Percentiles rank a stretch among this genome's conserved stretches.
Conservation (phyloP, 148 eudicot genomes). For the Rhododendron williamsianum region DNA sequence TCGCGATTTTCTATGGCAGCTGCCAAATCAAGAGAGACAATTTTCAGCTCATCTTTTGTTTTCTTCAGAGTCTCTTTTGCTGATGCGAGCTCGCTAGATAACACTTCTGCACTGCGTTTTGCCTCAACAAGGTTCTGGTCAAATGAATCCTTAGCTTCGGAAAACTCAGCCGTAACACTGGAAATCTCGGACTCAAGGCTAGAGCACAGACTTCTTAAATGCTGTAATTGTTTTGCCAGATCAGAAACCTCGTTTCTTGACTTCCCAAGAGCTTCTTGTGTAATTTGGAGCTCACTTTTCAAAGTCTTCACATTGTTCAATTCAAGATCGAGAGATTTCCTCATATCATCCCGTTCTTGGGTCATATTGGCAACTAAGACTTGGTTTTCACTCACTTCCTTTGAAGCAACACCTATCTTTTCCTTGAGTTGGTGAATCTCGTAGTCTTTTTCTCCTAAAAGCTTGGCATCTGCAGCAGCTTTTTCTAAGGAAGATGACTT, state of each 20-base stretch:
- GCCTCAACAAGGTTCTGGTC: conserved; percentile 42
- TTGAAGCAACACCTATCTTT: conserved; percentile 31
- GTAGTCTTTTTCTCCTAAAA: conserved; percentile 44
- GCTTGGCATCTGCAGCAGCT: conserved; percentile 46
- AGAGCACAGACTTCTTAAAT: conserved; percentile 37
- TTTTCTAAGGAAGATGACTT: conserved; percentile 40
- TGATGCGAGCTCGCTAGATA: conserved; percentile 43
- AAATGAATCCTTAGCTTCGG: conserved; percentile 32
- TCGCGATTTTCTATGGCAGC: conserved; percentile 27
- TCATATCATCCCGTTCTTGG: conserved; percentile 43
- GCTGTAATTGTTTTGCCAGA: conserved; percentile 27
- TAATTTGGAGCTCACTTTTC: conserved; percentile 47
- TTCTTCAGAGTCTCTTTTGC: conserved; percentile 35
- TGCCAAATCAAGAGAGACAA: conserved; percentile 37
- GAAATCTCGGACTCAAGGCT: conserved; percentile 53
- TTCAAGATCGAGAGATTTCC: conserved; percentile 43
- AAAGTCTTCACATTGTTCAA: conserved; percentile 31
- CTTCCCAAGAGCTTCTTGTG: conserved; percentile 37
- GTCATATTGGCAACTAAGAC: conserved; percentile 45
- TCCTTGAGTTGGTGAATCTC: conserved; percentile 42
- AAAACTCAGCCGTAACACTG: conserved; percentile 34
- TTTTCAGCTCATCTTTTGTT: conserved; percentile 37
- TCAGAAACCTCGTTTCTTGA: conserved; percentile 56
- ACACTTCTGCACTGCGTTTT: conserved; percentile 29
- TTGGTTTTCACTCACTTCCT: conserved; percentile 36